Base-by-base conservation (phyloP, 192 early-diverging fungal species). In the Glomus cerebriforme region DNA sequence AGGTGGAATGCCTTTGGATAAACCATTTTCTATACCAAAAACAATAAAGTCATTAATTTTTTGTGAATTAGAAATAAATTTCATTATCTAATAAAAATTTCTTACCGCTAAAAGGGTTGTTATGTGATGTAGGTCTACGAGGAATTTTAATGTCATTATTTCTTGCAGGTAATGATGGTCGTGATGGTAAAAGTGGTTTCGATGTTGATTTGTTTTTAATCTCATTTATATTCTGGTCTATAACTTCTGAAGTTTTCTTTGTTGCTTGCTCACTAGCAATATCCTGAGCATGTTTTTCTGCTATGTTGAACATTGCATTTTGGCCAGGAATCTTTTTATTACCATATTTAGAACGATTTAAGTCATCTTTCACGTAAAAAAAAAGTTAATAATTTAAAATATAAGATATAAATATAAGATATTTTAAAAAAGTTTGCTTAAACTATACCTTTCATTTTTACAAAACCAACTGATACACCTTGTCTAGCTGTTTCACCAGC, bases 121-220 rank as follows among this genome's bases (percentile, higher is more conserved):
- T n/a, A 74, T 74, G 72, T 45, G 47, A 49, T 19, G 72, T 45
- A 27, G 72, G 72, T 34, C 72, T 74, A 24, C 27, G 72, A 24
- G 72, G 72, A 74, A 74, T 74, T 45, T 49, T 49, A 22, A n/a
- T 27, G 15, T 59, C 49, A 22, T 0, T 59, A 12, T 58, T 34
- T 58, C 32, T 34, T 34, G 13, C 24, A 10, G 72, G 58, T n/a
- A 74, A 59, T 2, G 58, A 49, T 49, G 72, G 58, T 10, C 39
- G 39, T 10, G 39, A 12, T 43, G 39, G 39, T 43, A 12, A 8
- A 1, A 12, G 39, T 10, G 39, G 39, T 43, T 43, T 43, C 0
- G 39, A 43, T 43, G 39, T 43, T 43, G 39, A 43, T 43, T 43
- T 43, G 39, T 43, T 43, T 43, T 43, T 8, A 43, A 43, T 43